Percentiles rank a stretch among this genome's conserved stretches.
These are phyloP conservation scores for Boechera stricta DNA, from an alignment of 345 rosid species.

Conservation along the genomic window DNA sequence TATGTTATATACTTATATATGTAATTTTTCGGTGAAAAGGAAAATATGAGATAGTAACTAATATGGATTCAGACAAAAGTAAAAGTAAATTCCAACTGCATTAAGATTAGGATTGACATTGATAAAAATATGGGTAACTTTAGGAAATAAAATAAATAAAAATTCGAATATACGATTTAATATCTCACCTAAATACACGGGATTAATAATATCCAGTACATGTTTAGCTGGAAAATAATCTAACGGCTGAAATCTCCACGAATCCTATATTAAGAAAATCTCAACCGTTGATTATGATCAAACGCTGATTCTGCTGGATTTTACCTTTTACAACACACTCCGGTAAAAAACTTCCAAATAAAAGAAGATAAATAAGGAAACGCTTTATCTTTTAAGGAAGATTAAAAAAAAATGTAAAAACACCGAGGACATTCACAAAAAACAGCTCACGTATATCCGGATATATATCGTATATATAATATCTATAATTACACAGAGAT, in stretches of 20 bases:
- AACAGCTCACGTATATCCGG: conserved; percentile 33
- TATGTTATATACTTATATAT: neutral
- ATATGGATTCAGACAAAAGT: conserved; percentile 16
- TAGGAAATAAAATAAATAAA: neutral
- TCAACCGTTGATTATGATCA: conserved; percentile 13
- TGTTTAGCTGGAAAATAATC: conserved; percentile 39
- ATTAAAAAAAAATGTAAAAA: conserved; percentile 6
- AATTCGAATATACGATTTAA: neutral
- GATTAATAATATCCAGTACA: conserved; percentile 20
- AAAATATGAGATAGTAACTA: neutral
- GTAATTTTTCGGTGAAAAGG: neutral
- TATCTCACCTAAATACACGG: neutral
- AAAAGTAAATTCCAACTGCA: conserved; percentile 7
- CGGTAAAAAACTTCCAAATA: conserved; percentile 25
- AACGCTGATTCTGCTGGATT: conserved; percentile 35
- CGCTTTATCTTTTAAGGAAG: conserved; percentile 21
- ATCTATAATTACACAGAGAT: conserved; percentile 22
- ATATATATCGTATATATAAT: conserved; percentile 18
- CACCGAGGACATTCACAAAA: conserved; percentile 27
- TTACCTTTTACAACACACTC: conserved; percentile 18
- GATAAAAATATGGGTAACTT: neutral
- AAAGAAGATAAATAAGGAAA: conserved; percentile 31
- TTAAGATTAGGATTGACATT: conserved; percentile 9
- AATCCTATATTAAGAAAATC: conserved; percentile 14
- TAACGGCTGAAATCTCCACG: conserved; percentile 31